Percentiles rank a stretch among this genome's conserved stretches.
Evolutionary conservation across 306 rosid genomes (phyloP).

Genomic region (Cotoneaster glaucophyllus): DNA sequence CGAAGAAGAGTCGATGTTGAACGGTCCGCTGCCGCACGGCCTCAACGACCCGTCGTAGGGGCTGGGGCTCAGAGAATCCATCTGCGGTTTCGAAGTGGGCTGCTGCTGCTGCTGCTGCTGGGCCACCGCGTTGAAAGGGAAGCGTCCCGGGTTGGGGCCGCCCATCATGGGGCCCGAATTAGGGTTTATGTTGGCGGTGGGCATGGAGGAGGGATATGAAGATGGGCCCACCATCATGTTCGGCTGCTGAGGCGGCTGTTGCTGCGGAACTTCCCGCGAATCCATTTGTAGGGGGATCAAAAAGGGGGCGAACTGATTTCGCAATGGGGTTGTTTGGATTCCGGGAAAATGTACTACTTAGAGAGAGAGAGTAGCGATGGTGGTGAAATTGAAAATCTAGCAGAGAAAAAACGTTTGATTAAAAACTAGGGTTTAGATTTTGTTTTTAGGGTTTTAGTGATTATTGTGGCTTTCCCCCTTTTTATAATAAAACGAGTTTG

Average conservation of each 20-base stretch:
- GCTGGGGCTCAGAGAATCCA: conserved; percentile 35
- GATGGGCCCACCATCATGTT: conserved; percentile 44
- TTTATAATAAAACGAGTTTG: not conserved
- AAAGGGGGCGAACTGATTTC: not conserved
- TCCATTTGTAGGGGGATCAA: conserved; percentile 45
- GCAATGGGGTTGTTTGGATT: not conserved
- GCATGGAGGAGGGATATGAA: conserved; percentile 34
- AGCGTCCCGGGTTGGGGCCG: conserved; percentile 30
- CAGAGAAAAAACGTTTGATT: not conserved
- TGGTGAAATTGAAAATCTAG: not conserved
- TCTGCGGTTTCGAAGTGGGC: conserved; percentile 18
- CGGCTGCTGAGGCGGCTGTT: conserved; percentile 21
- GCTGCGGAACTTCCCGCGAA: conserved; percentile 45
- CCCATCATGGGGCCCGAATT: conserved; percentile 43
- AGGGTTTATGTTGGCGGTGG: conserved; percentile 33
- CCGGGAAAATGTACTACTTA: not conserved
- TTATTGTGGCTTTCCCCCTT: too few relatives aligned
- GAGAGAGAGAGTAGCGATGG: not conserved
- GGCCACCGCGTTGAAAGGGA: conserved; percentile 48
- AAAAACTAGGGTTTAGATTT: conserved; percentile 1
- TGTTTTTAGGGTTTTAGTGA: conserved; percentile 6
- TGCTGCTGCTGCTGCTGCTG: conserved; percentile 15
- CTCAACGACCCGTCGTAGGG: conserved; percentile 53
- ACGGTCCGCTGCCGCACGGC: conserved; percentile 32
- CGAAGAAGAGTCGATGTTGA: conserved; percentile 30